phyloP scores from a whole-genome alignment of 1,139 yeast genomes.

The Zygosaccharomyces sapae region DNA sequence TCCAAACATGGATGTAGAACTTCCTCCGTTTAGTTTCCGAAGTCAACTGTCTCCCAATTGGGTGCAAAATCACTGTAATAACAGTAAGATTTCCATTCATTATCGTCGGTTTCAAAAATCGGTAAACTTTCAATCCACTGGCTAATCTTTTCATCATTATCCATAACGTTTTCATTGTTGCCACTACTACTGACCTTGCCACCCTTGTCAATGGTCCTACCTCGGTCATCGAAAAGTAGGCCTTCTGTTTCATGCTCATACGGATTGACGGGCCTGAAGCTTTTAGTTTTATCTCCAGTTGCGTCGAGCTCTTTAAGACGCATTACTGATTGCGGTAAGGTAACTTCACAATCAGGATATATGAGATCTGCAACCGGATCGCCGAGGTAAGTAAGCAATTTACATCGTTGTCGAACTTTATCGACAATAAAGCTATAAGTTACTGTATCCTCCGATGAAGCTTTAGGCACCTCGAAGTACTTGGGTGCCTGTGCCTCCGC shows the following conservation, averaged over 20 bases:
- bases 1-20: slow-evolving; percentile 8
- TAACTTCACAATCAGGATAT: slow-evolving; percentile 1
- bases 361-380: slow-evolving; percentile 1
- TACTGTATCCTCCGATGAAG: slow-evolving; percentile 2
- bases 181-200: neutral
- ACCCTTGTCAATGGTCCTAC: too few species aligned
- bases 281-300: neutral
- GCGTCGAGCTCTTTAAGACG: slow-evolving; percentile 26
- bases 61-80: slow-evolving; percentile 8
- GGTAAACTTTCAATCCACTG: slow-evolving; percentile 57
- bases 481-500: neutral
- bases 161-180: slow-evolving; percentile 44
- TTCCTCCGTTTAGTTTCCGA: slow-evolving; percentile 3
- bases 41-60: slow-evolving; percentile 13
- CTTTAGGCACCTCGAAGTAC: neutral
- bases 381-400: slow-evolving; percentile 1
- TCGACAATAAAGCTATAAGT: slow-evolving; percentile 3
- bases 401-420: slow-evolving; percentile 4
- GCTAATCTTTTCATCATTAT: slow-evolving; percentile 52
- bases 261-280: neutral
- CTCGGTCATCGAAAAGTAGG: too few species aligned
- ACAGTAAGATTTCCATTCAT: slow-evolving; percentile 9
- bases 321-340: neutral
- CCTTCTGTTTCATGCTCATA: neutral
- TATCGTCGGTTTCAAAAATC: slow-evolving; percentile 19